These are phyloP conservation scores for Botrytis pseudocinerea DNA, from an alignment of 2,329 filamentous ascomycete species.

Conservation along the genomic window DNA sequence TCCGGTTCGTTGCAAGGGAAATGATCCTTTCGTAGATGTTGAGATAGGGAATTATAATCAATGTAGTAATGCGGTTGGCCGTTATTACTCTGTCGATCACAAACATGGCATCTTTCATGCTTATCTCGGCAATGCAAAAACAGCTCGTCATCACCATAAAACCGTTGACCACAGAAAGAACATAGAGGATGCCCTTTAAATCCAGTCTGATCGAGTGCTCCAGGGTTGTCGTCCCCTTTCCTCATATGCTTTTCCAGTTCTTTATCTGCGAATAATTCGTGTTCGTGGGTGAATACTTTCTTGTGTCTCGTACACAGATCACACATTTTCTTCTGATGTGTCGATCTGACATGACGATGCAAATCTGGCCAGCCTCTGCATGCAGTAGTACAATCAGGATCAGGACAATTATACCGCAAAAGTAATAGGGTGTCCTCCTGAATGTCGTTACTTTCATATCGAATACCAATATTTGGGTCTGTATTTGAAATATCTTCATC, in stretches of 20 bases:
- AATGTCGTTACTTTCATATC: slow-evolving; percentile 85
- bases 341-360: slow-evolving; percentile 76
- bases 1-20: slow-evolving; percentile 82
- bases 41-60: slow-evolving; percentile 82
- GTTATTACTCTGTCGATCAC: slow-evolving; percentile 58
- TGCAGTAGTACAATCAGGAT: slow-evolving; percentile 78
- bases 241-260: slow-evolving; percentile 87
- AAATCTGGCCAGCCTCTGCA: slow-evolving; percentile 79
- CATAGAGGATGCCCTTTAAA: slow-evolving; percentile 96
- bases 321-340: slow-evolving; percentile 86
- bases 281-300: slow-evolving; percentile 97
- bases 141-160: slow-evolving; percentile 94
- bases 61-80: slow-evolving; percentile 82
- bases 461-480: slow-evolving; percentile 86
- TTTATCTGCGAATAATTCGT: slow-evolving; percentile 81
- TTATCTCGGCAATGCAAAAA: slow-evolving; percentile 91
- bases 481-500: slow-evolving; percentile 70
- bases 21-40: slow-evolving; percentile 86
- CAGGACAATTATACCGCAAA: slow-evolving; percentile 92
- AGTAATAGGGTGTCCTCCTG: slow-evolving; percentile 87
- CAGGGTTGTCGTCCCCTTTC: slow-evolving; percentile 86
- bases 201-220: slow-evolving; percentile 86
- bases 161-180: slow-evolving; percentile 85
- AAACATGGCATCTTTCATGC: slow-evolving; percentile 94
- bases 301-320: slow-evolving; percentile 92